phyloP scores from a whole-genome alignment of 768 basidiomycete genomes.

The Pleurotus platypus region DNA sequence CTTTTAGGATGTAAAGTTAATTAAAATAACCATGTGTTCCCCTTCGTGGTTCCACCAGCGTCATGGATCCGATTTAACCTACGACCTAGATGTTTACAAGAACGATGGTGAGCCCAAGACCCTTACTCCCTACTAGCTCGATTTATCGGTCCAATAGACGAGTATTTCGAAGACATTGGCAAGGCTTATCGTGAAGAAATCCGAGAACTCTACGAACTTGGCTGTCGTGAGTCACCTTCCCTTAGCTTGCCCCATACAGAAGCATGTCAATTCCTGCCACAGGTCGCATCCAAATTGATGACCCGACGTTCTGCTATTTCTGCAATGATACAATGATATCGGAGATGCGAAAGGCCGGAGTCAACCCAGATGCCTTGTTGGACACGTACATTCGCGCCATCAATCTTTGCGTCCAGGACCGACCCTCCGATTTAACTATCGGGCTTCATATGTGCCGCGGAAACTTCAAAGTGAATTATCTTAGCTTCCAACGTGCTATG shows the following conservation, averaged over 20 bases:
- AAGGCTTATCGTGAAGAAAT: conserved; percentile 47
- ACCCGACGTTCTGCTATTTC: conserved; percentile 59
- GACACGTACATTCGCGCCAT: conserved; percentile 68
- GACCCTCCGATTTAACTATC: conserved; percentile 51
- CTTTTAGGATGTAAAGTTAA: conserved; percentile 53
- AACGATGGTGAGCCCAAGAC: conserved; percentile 44
- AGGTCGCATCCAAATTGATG: conserved; percentile 53
- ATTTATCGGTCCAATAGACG: conserved; percentile 27
- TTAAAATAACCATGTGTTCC: conserved; percentile 71
- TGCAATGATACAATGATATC: conserved; percentile 54
- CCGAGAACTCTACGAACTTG: conserved; percentile 40
- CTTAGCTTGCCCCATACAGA: neutral
- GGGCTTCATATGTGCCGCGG: conserved; percentile 63
- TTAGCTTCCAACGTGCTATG: conserved; percentile 27
- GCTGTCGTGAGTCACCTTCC: conserved; percentile 44
- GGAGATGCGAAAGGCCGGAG: conserved; percentile 53
- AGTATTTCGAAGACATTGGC: conserved; percentile 47
- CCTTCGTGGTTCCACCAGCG: conserved; percentile 73
- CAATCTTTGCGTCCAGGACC: conserved; percentile 48
- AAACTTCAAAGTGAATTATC: conserved; percentile 43
- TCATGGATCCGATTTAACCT: conserved; percentile 56
- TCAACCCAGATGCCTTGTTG: conserved; percentile 61
- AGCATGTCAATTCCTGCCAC: neutral
- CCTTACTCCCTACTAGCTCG: neutral
- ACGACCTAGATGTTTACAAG: conserved; percentile 55